Conservation (phyloP, 331 rosid species). For the Stylosanthes scabra region DNA sequence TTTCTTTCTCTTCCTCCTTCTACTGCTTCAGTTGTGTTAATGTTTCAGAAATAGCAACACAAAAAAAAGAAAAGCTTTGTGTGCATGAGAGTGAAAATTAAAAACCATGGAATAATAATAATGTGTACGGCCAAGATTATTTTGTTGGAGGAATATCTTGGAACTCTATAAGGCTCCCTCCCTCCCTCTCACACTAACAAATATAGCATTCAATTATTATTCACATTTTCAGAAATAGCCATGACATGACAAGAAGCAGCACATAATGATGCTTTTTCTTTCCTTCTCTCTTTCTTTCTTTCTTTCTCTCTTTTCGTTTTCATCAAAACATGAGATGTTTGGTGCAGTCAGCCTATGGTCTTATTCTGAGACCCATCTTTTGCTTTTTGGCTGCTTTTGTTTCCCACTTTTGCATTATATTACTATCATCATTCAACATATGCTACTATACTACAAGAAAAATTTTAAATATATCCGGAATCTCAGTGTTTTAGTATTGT, state of each 20-base stretch:
- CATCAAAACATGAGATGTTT: conserved; percentile 31
- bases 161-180: conserved; percentile 45
- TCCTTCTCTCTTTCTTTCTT: conserved; percentile 13
- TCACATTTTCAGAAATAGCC: conserved; percentile 46
- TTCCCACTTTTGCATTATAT: conserved; percentile 46
- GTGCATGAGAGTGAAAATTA: conserved; percentile 16
- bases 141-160: conserved; percentile 38
- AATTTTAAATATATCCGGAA: too few relatives aligned
- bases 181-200: too few relatives aligned
- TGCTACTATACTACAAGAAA: too few relatives aligned
- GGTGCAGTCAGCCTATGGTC: conserved; percentile 32
- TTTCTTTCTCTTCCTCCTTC: neutral
- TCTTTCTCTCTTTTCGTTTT: conserved; percentile 38
- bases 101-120: conserved; percentile 22
- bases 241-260: conserved; percentile 8
- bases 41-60: conserved; percentile 44
- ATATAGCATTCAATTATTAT: conserved; percentile 29
- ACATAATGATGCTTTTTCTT: too few relatives aligned
- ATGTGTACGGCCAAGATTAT: conserved; percentile 31
- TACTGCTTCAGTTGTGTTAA: conserved; percentile 29
- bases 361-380: conserved; percentile 46
- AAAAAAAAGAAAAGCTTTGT: conserved; percentile 26
- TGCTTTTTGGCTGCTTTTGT: conserved; percentile 59
- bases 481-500: too few relatives aligned
- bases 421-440: neutral